phyloP scores from a whole-genome alignment of 331 rosid genomes.

The Spiraea crenata region DNA sequence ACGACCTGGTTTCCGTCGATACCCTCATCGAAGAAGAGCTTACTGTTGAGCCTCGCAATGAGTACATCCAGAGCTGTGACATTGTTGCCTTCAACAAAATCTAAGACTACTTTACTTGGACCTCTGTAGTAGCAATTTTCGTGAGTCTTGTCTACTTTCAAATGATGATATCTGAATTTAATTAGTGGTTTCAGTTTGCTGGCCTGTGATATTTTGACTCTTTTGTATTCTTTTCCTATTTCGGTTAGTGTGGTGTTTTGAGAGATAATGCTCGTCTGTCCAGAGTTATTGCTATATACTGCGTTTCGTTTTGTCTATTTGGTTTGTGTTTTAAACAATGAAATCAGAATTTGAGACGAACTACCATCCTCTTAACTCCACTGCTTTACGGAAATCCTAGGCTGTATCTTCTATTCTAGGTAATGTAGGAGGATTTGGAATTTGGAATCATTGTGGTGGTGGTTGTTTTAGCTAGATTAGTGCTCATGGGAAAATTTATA shows the following conservation, averaged over 20 bases:
- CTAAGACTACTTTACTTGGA: conserved; percentile 25
- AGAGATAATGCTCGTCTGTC: not conserved
- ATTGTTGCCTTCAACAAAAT: conserved; percentile 92
- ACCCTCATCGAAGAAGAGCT: conserved; percentile 64
- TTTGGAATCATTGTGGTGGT: too few relatives aligned
- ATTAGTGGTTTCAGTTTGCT: not conserved
- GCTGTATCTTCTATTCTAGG: too few relatives aligned
- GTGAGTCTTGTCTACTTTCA: not conserved
- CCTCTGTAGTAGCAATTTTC: conserved; percentile 1
- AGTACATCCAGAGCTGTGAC: conserved; percentile 80
- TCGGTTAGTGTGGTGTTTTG: not conserved
- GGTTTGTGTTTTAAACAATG: too few relatives aligned
- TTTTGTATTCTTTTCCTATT: not conserved
- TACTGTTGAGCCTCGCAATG: conserved; percentile 63
- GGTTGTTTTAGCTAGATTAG: too few relatives aligned
- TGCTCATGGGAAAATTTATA: too few relatives aligned
- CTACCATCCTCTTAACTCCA: too few relatives aligned
- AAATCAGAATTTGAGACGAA: too few relatives aligned
- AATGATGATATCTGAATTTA: conserved; percentile 1
- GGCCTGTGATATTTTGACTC: not conserved
- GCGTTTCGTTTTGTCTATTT: too few relatives aligned
- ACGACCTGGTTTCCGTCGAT: conserved; percentile 84
- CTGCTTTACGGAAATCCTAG: too few relatives aligned
- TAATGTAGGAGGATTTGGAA: too few relatives aligned
- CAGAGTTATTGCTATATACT: too few relatives aligned